phyloP scores from a whole-genome alignment of 148 eudicot genomes.

The Chenopodium quinoa region DNA sequence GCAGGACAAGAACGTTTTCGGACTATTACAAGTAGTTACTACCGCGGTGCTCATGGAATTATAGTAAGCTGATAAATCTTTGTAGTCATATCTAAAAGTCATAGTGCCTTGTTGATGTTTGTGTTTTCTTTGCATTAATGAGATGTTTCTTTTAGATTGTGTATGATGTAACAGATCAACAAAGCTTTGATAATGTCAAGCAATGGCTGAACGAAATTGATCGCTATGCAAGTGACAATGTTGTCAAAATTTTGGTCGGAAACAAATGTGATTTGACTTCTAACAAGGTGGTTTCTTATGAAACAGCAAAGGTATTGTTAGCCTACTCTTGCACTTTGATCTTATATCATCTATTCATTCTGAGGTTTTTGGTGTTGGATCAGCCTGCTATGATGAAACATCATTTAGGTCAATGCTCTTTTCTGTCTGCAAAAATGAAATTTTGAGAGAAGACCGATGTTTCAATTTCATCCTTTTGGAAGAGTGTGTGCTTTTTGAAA shows the following conservation, averaged over 20 bases:
- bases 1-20: constrained; percentile 52
- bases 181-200: constrained; percentile 47
- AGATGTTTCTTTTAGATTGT: constrained; percentile 30
- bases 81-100: not conserved
- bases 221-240: constrained; percentile 51
- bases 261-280: constrained; percentile 43
- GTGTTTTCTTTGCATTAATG: constrained; percentile 1
- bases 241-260: constrained; percentile 48
- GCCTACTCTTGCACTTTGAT: not conserved
- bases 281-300: constrained; percentile 43
- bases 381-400: not conserved
- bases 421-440: not conserved
- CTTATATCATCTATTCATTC: not conserved
- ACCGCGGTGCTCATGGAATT: constrained; percentile 52
- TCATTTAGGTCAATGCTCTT: not conserved
- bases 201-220: constrained; percentile 50
- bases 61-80: constrained; percentile 29
- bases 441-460: not conserved
- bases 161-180: constrained; percentile 50
- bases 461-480: not conserved
- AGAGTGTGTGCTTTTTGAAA: not conserved
- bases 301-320: constrained; percentile 41
- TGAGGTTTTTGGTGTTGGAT: not conserved
- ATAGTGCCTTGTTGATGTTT: not conserved
- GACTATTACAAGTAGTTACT: constrained; percentile 48